Conservation (phyloP, 371 early-diverging fungal genomes). For the Mucor saturninus region DNA sequence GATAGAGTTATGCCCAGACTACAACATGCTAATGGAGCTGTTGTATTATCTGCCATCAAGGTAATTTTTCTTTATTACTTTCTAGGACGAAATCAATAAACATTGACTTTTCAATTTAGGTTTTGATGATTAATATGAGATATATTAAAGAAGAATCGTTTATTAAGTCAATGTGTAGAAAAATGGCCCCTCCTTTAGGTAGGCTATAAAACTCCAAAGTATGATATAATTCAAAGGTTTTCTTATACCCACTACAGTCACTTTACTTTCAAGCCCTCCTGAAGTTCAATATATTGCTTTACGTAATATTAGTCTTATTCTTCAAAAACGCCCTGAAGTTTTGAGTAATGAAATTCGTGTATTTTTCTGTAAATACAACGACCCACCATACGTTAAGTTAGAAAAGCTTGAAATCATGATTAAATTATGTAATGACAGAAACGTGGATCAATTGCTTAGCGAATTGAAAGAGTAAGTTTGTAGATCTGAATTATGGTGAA, state of each 20-base stretch:
- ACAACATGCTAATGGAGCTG: conserved; percentile 92
- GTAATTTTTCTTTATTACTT: conserved; percentile 33
- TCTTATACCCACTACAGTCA: conserved; percentile 58
- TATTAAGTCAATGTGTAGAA: conserved; percentile 69
- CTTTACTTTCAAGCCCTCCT: conserved; percentile 84
- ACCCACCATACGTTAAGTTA: conserved; percentile 97
- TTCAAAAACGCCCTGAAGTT: conserved; percentile 91
- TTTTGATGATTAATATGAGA: conserved; percentile 69
- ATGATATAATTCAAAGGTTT: not conserved
- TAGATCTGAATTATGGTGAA: conserved; percentile 82
- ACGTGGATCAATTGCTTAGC: conserved; percentile 88
- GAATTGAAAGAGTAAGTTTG: conserved; percentile 87
- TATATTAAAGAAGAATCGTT: conserved; percentile 71
- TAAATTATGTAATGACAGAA: conserved; percentile 80
- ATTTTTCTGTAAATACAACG: conserved; percentile 98
- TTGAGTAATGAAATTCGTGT: conserved; percentile 90
- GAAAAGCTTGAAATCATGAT: conserved; percentile 96
- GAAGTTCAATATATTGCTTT: conserved; percentile 97
- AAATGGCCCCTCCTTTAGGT: conserved; percentile 93
- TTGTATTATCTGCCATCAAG: conserved; percentile 85
- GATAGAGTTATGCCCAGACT: conserved; percentile 90
- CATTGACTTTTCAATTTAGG: conserved; percentile 26
- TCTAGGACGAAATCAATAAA: not conserved
- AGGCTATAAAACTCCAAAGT: conserved; percentile 6
- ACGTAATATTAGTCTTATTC: conserved; percentile 93